These are phyloP conservation scores for Ceratobasidium sp. DNA, from an alignment of 1,284 basidiomycete genomes.

Conservation along the genomic window DNA sequence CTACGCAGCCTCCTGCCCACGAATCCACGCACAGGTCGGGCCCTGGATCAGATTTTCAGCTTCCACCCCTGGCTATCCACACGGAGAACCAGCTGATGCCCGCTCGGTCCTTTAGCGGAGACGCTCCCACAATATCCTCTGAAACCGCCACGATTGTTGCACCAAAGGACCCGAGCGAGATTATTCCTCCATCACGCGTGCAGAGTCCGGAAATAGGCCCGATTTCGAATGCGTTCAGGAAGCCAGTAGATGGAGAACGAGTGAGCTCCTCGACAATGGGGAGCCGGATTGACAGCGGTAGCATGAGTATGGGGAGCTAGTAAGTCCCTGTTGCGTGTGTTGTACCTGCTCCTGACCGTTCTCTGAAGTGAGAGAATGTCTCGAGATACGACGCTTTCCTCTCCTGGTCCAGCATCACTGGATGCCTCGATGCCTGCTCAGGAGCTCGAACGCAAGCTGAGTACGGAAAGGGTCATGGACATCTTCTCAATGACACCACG, in stretches of 20 bases:
- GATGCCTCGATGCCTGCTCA: constrained; percentile 58
- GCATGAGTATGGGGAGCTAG: constrained; percentile 62
- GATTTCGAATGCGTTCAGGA: constrained; percentile 28
- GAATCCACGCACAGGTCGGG: background rate
- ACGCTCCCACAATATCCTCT: constrained; percentile 19
- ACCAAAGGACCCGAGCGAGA: background rate
- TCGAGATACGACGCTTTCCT: constrained; percentile 63
- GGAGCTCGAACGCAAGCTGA: constrained; percentile 83
- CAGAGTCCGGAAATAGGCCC: constrained; percentile 32
- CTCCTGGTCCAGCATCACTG: constrained; percentile 58
- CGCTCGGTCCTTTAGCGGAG: constrained; percentile 14
- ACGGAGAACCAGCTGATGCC: background rate
- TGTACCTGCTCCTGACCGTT: background rate
- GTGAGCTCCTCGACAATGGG: constrained; percentile 32
- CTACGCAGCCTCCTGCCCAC: background rate
- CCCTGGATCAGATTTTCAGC: constrained; percentile 19
- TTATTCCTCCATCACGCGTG: constrained; percentile 21
- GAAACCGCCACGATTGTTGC: constrained; percentile 2
- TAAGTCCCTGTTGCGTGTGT: constrained; percentile 49
- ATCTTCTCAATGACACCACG: constrained; percentile 97
- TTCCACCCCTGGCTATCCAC: constrained; percentile 29
- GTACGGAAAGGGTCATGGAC: constrained; percentile 83
- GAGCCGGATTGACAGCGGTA: constrained; percentile 46
- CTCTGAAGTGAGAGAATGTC: constrained; percentile 61
- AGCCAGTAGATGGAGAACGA: constrained; percentile 30